Conservation (phyloP, 164 flowering plant genomes). For the Malania oleifera region DNA sequence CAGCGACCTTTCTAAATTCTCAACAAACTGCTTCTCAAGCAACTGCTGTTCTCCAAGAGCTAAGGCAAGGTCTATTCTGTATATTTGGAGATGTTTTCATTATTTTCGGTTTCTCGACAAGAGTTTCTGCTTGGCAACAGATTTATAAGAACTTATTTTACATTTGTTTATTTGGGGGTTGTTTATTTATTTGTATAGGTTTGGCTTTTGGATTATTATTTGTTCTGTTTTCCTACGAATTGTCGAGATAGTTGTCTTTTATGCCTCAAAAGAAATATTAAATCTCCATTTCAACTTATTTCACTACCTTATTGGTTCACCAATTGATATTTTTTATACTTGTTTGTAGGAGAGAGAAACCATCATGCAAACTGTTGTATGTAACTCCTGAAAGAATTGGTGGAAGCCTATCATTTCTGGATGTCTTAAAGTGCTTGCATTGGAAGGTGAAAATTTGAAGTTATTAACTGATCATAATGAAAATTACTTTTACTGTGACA, state of each 20-base stretch:
- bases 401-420: conserved; percentile 68
- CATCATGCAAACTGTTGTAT: conserved; percentile 91
- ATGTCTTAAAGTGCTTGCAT: conserved; percentile 51
- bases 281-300: not conserved
- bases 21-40: conserved; percentile 83
- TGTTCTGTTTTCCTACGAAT: not conserved
- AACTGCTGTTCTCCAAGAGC: conserved; percentile 67
- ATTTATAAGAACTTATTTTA: not conserved
- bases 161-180: not conserved
- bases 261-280: not conserved
- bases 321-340: conserved; percentile 6
- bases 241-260: not conserved
- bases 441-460: conserved; percentile 45
- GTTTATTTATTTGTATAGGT: not conserved
- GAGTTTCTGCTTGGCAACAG: not conserved
- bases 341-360: conserved; percentile 57
- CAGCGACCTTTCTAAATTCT: conserved; percentile 90
- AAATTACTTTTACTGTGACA: conserved; percentile 3
- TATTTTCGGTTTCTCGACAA: not conserved
- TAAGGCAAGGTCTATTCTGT: conserved; percentile 48
- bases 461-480: not conserved
- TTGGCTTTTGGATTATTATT: not conserved
- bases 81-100: not conserved
- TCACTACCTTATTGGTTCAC: not conserved
- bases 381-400: conserved; percentile 96